Base-by-base conservation (phyloP, 2,329 filamentous ascomycete genomes). In the Stachybotrys chlorohalonatus region DNA sequence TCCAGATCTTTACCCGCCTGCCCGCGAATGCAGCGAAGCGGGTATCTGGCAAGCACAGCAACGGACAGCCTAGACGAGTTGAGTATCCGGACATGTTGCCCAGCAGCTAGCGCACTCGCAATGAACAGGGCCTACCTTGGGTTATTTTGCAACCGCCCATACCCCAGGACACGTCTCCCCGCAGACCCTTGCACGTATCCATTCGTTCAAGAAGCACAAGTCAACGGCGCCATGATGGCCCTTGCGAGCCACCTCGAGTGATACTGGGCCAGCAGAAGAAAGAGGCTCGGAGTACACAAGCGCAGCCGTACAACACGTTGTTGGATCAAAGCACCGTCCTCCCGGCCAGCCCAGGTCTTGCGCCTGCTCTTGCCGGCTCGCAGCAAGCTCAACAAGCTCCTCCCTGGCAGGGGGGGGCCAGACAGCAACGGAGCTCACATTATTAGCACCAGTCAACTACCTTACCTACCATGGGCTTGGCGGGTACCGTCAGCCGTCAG, bases 401-500 rank as follows among this genome's bases (percentile, higher is more conserved):
- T n/a, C 46, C 16, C n/a, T 47, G 15, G 24, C 24, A 24, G 24
- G 24, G 46, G 16, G 17, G 46, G 16, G 17, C 46, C 46, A 47
- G 46, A 56, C 56, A 50, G 54, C 56, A n/a, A 16, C 15, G 46
- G 15, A 47, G 46, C 46, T 47, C 46, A 47, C 46, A 13, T 47
- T 47, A 16, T 42, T 42, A 42, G 36, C 36, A 42, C 36, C 36
- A 42, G 36, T 42, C 36, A 24, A 24, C 24, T 24, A 24, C 24
- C 39, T 3, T 11, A 45, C n/a, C 16, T 9, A 16, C 17, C 15
- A 64, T 64, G 63, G 64, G 63, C 60, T 58, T 63, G 63, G 62
- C 63, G 60, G 62, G 58, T 60, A 65, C 60, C 61, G 61, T 63
- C 64, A 65, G 63, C 63, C 61, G 61, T 63, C 64, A 65, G 63